Base-by-base conservation (phyloP, 306 rosid genomes). In the Morella rubra region DNA sequence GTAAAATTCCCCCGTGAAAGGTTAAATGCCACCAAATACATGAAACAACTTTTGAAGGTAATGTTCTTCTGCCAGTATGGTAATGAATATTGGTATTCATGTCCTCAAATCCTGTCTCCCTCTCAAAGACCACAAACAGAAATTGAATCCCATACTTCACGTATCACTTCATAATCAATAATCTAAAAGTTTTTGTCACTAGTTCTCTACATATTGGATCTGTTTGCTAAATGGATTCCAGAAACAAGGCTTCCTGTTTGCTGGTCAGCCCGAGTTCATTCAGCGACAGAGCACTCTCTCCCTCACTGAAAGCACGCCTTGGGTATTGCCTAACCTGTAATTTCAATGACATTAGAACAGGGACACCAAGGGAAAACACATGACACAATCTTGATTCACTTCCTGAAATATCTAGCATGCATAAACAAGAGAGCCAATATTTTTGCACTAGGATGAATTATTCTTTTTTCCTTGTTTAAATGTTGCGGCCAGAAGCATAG, bases 281-380 rank as follows among this genome's bases (percentile, higher is more conserved):
- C 61, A 96, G 81, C 5, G 85, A 85, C 77, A 85, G 76, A 12
- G 88, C 82, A 78, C 89, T 80, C 82, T 92, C 98, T 62, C 81
- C 97, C 40, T 82, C 83, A 20, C 91, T 85, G 75, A 89, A 96
- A 59, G 92, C 93, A 19, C 90, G 93, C 90, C 97, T 89, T 13
- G 97, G 99, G 82, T 88, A 89, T 19, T 93, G 93, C 88, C 97
- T 92, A 90, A 91, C 99, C 99, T 96, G 89, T 75, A 64, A 80
- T 69, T 73, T 32, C 18, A 78, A 47, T 20, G 58, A 72, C 65
- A 76, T 45, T 51, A 22, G 19, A 37, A 71, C 6, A 61, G 19
- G 7, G 20, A 6, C 14, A 40, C 45, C 65, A 58, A 46, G 15
- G 51, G 68, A 45, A 52, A 60, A 69, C 42, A 19, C 46, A 41